phyloP scores from a whole-genome alignment of 2,329 filamentous ascomycete genomes.

The Thermothelomyces thermophilus region DNA sequence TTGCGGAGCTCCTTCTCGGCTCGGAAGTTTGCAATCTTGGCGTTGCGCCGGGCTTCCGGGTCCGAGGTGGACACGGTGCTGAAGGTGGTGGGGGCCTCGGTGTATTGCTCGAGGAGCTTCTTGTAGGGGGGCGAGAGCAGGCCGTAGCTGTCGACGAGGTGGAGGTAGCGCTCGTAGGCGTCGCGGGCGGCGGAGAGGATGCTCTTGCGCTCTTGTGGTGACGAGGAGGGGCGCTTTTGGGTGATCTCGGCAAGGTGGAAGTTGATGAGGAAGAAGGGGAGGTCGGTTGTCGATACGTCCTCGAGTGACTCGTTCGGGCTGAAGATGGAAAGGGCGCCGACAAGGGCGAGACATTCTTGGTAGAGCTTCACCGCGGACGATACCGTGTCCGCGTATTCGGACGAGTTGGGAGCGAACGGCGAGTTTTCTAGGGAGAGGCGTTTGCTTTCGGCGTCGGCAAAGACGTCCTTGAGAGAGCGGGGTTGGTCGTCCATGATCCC shows the following conservation, averaged over 20 bases:
- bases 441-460: slow-evolving; percentile 44
- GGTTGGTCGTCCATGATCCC: slow-evolving; percentile 36
- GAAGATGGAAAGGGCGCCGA: slow-evolving; percentile 71
- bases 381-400: slow-evolving; percentile 62
- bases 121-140: slow-evolving; percentile 60
- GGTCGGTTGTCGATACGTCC: slow-evolving; percentile 74
- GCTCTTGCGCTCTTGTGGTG: slow-evolving; percentile 50
- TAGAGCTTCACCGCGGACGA: slow-evolving; percentile 62
- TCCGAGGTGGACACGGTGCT: slow-evolving; percentile 55
- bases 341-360: slow-evolving; percentile 62
- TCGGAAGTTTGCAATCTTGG: slow-evolving; percentile 79
- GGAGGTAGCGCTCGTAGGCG: slow-evolving; percentile 73
- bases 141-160: slow-evolving; percentile 69
- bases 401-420: slow-evolving; percentile 56
- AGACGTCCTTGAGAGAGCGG: slow-evolving; percentile 45
- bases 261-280: slow-evolving; percentile 77
- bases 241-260: slow-evolving; percentile 75
- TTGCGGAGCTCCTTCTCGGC: slow-evolving; percentile 79
- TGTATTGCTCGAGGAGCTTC: slow-evolving; percentile 65
- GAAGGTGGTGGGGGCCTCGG: slow-evolving; percentile 65
- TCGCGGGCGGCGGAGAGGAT: slow-evolving; percentile 58
- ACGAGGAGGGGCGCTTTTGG: slow-evolving; percentile 54
- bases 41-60: slow-evolving; percentile 64
- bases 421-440: slow-evolving; percentile 54
- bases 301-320: slow-evolving; percentile 85